phyloP scores from a whole-genome alignment of 2,329 filamentous ascomycete species.

The Magnaporthiopsis rhizophila region DNA sequence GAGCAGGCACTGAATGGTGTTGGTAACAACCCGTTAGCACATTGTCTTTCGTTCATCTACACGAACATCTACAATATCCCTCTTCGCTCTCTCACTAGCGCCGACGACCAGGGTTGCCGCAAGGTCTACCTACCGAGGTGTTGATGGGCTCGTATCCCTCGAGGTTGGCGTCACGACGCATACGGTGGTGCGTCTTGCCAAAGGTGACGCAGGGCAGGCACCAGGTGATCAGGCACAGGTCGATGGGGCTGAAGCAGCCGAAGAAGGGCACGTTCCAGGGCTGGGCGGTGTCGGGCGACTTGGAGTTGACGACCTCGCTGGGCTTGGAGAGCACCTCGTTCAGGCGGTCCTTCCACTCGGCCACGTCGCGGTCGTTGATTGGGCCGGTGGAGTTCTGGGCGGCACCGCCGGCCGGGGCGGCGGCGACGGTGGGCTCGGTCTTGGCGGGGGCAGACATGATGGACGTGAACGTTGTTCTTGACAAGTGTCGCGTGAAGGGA shows the following conservation, averaged over 20 bases:
- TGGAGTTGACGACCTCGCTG: slow-evolving; percentile 33
- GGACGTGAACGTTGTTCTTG: background rate
- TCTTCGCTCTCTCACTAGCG: too few relatives aligned
- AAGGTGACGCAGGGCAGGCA: slow-evolving; percentile 40
- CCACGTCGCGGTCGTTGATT: slow-evolving; percentile 33
- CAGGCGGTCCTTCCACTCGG: slow-evolving; percentile 35
- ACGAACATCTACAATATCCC: background rate
- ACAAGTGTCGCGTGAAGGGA: background rate
- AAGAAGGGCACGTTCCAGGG: slow-evolving; percentile 34
- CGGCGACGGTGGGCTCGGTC: background rate
- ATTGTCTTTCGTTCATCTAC: background rate
- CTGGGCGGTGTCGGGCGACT: slow-evolving; percentile 27
- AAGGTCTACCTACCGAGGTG: slow-evolving; percentile 29
- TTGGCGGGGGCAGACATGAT: slow-evolving; percentile 10
- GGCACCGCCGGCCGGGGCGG: background rate
- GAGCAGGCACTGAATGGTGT: slow-evolving; percentile 29
- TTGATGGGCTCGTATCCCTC: slow-evolving; percentile 38
- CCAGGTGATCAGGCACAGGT: slow-evolving; percentile 35
- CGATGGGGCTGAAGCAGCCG: slow-evolving; percentile 35
- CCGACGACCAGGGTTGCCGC: too few relatives aligned
- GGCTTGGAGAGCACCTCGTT: slow-evolving; percentile 35
- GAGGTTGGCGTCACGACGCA: slow-evolving; percentile 31
- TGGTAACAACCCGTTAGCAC: background rate
- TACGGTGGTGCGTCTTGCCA: slow-evolving; percentile 38
- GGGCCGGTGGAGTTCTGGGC: slow-evolving; percentile 18